Evolutionary conservation across 345 rosid species (phyloP), one percentile per base, ranked within the genome.

Genomic region (Eutrema japonicum): DNA sequence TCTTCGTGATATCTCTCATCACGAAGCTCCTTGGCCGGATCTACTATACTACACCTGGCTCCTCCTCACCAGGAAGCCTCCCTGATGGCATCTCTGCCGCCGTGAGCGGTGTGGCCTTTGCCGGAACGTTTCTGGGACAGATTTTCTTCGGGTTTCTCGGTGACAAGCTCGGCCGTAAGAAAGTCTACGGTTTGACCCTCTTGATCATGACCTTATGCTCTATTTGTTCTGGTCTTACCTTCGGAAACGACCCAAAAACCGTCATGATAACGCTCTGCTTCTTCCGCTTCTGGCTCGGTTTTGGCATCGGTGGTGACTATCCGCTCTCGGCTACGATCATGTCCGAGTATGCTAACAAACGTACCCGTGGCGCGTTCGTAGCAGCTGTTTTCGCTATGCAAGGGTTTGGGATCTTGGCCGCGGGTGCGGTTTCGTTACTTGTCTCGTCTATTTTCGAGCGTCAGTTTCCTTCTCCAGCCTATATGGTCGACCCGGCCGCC

Each of bases 291-390:
- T 91, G 97, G 97, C 89, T 89, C 1, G 95, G 97, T 29, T 88
- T 88, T 16, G 97, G 97, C 18, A 89, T 89, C 16, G 97, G 97
- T 4, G 93, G 97, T 22, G 93, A 91, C 71, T 87, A 89, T 65
- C 97, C 97, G 6, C 86, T 91, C 37, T 91, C 97, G 3, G 97
- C 95, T 18, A 86, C 97, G 4, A 91, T 89, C 77, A 89, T 91
- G 97, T 89, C 97, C 1, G 97, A 87, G 71, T 89, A 91, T 29
- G 88, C 95, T 1, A 87, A 87, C 61, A 88, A 88, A 73, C 84
- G 69, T 82, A 88, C 92, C n/a, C 85, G 92, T 0, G 97, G 97
- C 0, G 79, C 84, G 7, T 91, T 91, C 62, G 82, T 91, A 56
- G 91, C 91, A 2, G 89, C 88, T 0, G 95, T 91, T 36, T 91